Base-by-base conservation (phyloP, 2,329 filamentous ascomycete genomes). In the Calonectria hongkongensis region DNA sequence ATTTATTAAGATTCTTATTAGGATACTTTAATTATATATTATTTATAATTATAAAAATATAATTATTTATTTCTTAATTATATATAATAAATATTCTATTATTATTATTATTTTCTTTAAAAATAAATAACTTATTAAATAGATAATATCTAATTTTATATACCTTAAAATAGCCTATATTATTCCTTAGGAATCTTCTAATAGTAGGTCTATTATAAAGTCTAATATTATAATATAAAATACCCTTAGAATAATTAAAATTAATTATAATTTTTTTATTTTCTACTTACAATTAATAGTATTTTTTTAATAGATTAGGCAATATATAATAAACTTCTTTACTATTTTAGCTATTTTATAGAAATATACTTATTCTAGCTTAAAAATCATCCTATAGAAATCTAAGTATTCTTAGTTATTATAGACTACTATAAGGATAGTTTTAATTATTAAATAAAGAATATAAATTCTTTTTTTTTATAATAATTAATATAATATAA, bases 61-160 rank as follows among this genome's bases (percentile, higher is more conserved):
- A 3, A 25, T 27, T 50, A 13, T 4, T 3, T 50, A 50, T 1
- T 50, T 1, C 3, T 27, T 13, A 13, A 27, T 50, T 13, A 27
- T 27, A 48, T 50, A 50, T 12, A 50, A 15, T 13, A 50, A 27
- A 4, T 15, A 27, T 27, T 15, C 4, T 27, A 50, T 15, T 2
- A 50, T 48, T 10, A 48, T 25, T 48, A 48, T 25, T 48, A 48
- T 25, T 48, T 48, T 48, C n/a, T 48, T 48, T 8, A n/a, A 48
- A 12, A 48, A 48, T 48, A 25, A 4, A 12, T 48, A 48, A 8
- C 4, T 41, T 41, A 41, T 41, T 8, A 41, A 13, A 13, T 41
- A 41, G 4, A 41, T 13, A 8, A 8, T 41, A 41, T 25, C 25
- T 21, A 21, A 48, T 50, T 16, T 27, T 27, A 13, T 27, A 50